These are phyloP conservation scores for Fusarium annulatum DNA, from an alignment of 2,329 filamentous ascomycete species.

Conservation along the genomic window DNA sequence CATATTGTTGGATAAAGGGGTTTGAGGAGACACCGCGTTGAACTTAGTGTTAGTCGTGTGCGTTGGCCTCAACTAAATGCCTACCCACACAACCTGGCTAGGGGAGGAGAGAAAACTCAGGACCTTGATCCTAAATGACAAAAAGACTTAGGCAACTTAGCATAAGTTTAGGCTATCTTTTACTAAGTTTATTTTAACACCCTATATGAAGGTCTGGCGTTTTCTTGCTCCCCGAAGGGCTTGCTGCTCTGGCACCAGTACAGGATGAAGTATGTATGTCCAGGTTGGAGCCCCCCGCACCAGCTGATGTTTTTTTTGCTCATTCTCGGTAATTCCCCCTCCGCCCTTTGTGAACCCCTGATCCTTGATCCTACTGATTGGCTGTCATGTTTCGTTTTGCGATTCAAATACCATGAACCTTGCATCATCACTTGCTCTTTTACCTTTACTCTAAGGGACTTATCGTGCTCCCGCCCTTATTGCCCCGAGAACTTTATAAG, in stretches of 20 bases:
- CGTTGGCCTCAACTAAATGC: not conserved
- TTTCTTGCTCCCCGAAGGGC: not conserved
- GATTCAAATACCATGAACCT: conserved; percentile 27
- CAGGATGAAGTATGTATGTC: not conserved
- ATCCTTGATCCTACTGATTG: conserved; percentile 22
- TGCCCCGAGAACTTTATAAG: conserved; percentile 19
- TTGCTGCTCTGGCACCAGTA: not conserved
- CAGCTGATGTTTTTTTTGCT: conserved; percentile 23
- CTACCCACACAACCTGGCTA: not conserved
- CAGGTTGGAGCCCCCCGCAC: conserved; percentile 20
- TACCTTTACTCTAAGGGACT: conserved; percentile 6
- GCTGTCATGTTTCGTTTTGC: conserved; percentile 20
- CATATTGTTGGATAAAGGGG: not conserved
- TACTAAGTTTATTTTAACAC: too few species aligned
- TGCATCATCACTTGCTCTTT: conserved; percentile 24
- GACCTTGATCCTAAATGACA: too few species aligned
- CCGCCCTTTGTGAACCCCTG: conserved; percentile 18
- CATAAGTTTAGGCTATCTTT: too few species aligned
- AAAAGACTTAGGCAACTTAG: too few species aligned
- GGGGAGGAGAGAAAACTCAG: too few species aligned
- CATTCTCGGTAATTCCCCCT: conserved; percentile 15
- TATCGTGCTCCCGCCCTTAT: conserved; percentile 28
- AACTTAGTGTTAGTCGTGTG: not conserved
- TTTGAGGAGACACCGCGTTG: not conserved
- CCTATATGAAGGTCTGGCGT: too few species aligned